Base-by-base conservation (phyloP, 768 basidiomycete genomes). In the Boletus coccyginus region DNA sequence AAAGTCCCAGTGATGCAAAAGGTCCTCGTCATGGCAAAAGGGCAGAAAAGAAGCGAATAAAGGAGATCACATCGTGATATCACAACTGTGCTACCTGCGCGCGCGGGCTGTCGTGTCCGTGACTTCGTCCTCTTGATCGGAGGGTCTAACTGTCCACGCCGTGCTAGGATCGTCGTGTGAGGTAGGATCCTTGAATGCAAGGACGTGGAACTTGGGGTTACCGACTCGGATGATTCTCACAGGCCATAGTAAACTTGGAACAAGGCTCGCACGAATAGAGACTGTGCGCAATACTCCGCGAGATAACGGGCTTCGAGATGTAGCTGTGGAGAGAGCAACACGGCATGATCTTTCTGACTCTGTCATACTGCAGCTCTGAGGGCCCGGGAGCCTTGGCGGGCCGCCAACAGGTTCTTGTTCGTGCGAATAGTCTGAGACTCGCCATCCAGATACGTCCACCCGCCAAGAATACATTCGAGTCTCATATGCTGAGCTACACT, bases 31-130 rank as follows among this genome's bases (percentile, higher is more conserved):
- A 38, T 19, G 56, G 46, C 32, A 68, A 63, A 51, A 45, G 24
- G 49, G 31, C 50, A 39, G 42, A 33, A 19, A 56, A 41, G 52
- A 67, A 67, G 44, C 55, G 57, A 39, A 52, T 32, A 50, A 66
- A 63, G 27, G 53, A 45, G 46, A 21, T 13, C 14, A 27, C 41
- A 32, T 48, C 46, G 7, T 67, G 50, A 66, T 48, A 32, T 31
- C 24, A 31, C 43, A 14, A 41, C 17, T 35, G 39, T 48, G 40
- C 35, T 46, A 21, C 32, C 24, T 38, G 35, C 33, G 33, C 33
- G 12, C 33, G 45, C 21, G 24, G 32, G 24, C n/a, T 35, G 19
- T 41, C 31, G 29, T 46, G 21, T 47, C 11, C 31, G 32, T 47
- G n/a, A 33, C 27, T 13, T 36, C 14, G 12, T 45, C 29, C 2